Evolutionary conservation across 306 rosid genomes (phyloP).

Genomic region (Pterocarpus macrocarpus): DNA sequence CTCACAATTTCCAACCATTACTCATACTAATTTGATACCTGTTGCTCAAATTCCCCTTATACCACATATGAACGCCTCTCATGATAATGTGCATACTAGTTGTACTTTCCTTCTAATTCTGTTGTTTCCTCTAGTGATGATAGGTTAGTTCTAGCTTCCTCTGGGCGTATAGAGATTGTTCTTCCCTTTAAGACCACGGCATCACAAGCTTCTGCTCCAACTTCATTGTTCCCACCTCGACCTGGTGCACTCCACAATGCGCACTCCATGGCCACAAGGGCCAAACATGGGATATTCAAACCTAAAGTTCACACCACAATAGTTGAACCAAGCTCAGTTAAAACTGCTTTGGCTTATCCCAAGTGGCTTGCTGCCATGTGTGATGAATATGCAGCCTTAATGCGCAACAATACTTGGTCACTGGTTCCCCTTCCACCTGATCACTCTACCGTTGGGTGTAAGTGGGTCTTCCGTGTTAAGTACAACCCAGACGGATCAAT

Average conservation of each 20-base stretch:
- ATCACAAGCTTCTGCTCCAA: background rate
- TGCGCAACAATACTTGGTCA: background rate
- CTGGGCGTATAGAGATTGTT: too few species aligned
- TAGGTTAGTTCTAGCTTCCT: too few species aligned
- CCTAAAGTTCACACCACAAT: background rate
- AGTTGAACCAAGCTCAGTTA: background rate
- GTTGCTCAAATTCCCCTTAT: background rate
- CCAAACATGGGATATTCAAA: background rate
- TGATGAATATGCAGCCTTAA: background rate
- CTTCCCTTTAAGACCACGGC: too few species aligned
- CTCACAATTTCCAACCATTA: rapidly evolving
- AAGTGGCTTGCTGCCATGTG: background rate
- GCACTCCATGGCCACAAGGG: background rate
- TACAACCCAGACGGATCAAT: background rate
- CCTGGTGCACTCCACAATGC: rapidly evolving
- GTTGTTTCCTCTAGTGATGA: too few species aligned
- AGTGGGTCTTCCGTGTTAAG: background rate
- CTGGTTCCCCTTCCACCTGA: background rate
- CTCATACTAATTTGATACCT: rapidly evolving
- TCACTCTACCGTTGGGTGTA: background rate
- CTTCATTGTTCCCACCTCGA: background rate
- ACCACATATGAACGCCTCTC: background rate
- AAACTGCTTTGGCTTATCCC: background rate
- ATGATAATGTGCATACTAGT: too few species aligned
- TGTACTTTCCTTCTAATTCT: too few species aligned